Base-by-base conservation (phyloP, 179 eudicot species). In the Corrigiola litoralis region DNA sequence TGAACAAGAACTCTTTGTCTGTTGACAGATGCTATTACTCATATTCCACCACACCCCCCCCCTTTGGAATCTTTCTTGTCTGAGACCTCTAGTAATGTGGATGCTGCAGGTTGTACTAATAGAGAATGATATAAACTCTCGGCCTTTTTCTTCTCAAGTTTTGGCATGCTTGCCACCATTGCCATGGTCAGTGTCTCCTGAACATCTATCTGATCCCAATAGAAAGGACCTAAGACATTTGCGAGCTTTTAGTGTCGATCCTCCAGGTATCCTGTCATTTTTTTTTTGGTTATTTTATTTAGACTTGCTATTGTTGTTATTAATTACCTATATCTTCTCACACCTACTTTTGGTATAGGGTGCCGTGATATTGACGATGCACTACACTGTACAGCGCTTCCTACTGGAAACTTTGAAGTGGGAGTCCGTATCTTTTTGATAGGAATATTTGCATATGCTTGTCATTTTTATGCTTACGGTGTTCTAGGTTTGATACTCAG, bases 281-380 rank as follows among this genome's bases (percentile, higher is more conserved):
- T 45, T 38, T 53, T 23, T 17, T n/a, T n/a, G n/a, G 7, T 32
- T 37, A 60, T 68, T 18, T 28, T 45, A 46, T 53, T 23, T 17
- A 44, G 16, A 37, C 29, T 69, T 65, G 29, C 32, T 50, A 46
- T 37, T 61, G 24, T 13, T 33, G 13, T 17, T 28, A 23, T 67
- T 18, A 53, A 32, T 45, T 64, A 50, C 37, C 18, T 55, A 2
- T 41, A 38, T 49, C 37, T 67, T 47, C 49, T 73, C 60, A 56
- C 65, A 20, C 59, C 61, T 65, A 24, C 47, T 32, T 46, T 68
- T 44, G 74, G 17, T 74, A 73, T 83, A 95, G 99, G 99, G 51
- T 95, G 99, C 86, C 88, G 76, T 77, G 99, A 95, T 46, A 95
- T 95, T 74, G 99, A 95, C 80, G 99, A 95, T 81, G 99, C 99